These are phyloP conservation scores for Heimioporus retisporus DNA, from an alignment of 1,284 basidiomycete genomes.

Conservation along the genomic window DNA sequence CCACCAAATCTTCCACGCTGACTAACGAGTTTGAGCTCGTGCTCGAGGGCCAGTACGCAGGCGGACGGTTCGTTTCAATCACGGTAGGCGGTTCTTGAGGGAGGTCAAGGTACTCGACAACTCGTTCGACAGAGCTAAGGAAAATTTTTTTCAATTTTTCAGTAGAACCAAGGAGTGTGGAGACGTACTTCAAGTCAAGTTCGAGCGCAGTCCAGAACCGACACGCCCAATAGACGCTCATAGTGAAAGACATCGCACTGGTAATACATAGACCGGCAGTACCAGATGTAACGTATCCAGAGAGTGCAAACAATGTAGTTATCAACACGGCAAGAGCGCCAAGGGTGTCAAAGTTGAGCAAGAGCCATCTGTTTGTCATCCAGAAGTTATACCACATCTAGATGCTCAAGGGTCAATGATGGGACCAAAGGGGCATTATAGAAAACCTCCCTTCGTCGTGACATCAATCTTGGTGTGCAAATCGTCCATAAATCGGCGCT, in stretches of 20 bases:
- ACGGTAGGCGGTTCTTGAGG: constrained; percentile 85
- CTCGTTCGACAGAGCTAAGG: constrained; percentile 81
- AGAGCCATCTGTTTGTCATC: constrained; percentile 86
- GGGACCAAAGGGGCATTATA: neutral
- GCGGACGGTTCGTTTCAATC: constrained; percentile 74
- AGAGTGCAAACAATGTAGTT: constrained; percentile 82
- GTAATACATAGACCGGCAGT: constrained; percentile 90
- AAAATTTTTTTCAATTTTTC: neutral
- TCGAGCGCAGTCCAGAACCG: constrained; percentile 66
- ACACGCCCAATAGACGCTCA: constrained; percentile 76
- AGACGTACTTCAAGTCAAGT: constrained; percentile 43
- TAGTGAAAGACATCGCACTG: constrained; percentile 73
- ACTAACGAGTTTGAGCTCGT: constrained; percentile 62
- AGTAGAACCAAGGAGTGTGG: neutral
- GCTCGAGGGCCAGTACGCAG: constrained; percentile 91
- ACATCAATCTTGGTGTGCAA: constrained; percentile 74
- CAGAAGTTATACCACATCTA: constrained; percentile 83
- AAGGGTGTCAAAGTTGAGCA: constrained; percentile 82
- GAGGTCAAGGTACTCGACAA: constrained; percentile 91
- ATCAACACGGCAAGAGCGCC: constrained; percentile 72
- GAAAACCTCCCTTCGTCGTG: constrained; percentile 65
- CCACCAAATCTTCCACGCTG: constrained; percentile 75
- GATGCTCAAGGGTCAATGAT: constrained; percentile 6
- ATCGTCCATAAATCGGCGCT: constrained; percentile 80
- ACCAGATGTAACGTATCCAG: constrained; percentile 74